phyloP scores from a whole-genome alignment of 1,284 basidiomycete genomes.

The Boletus hoseneyae region DNA sequence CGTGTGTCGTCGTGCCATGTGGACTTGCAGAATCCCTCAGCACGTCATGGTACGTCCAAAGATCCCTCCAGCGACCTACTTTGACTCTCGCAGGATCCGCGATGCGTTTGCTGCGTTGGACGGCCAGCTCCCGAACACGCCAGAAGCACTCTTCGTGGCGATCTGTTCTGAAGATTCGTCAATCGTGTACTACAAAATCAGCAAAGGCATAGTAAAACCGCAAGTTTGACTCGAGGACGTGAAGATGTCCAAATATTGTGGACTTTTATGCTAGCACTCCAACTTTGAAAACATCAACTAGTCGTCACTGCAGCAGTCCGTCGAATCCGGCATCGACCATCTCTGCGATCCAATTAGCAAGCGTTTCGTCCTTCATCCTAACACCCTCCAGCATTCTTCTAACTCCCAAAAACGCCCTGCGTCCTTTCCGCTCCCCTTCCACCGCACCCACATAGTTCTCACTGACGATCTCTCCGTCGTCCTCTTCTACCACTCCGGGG shows the following conservation, averaged over 20 bases:
- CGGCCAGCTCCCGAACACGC: conserved; percentile 14
- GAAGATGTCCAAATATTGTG: background rate
- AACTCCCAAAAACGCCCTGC: conserved; percentile 65
- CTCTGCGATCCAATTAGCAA: conserved; percentile 75
- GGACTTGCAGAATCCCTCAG: conserved; percentile 63
- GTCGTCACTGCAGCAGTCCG: conserved; percentile 25
- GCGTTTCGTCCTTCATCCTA: conserved; percentile 61
- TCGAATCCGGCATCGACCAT: conserved; percentile 62
- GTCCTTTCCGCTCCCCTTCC: conserved; percentile 64
- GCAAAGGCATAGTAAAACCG: conserved; percentile 71
- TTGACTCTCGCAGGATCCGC: conserved; percentile 44
- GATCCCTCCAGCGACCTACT: no score
- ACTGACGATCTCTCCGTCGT: conserved; percentile 44
- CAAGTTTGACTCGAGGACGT: conserved; percentile 39
- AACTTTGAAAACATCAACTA: no score
- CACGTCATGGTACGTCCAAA: conserved; percentile 37
- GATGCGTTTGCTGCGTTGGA: conserved; percentile 51
- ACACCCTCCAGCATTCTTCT: conserved; percentile 61
- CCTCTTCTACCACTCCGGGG: conserved; percentile 68
- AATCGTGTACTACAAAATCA: conserved; percentile 79
- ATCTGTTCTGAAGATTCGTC: conserved; percentile 75
- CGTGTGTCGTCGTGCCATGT: conserved; percentile 62
- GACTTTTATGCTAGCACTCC: conserved; percentile 2
- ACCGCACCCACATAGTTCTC: conserved; percentile 41
- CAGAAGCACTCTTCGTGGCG: conserved; percentile 60